Percentiles rank a stretch among this genome's conserved stretches.
These are phyloP conservation scores for Fusarium aywerte DNA, from an alignment of 2,329 filamentous ascomycete genomes.

Conservation along the genomic window DNA sequence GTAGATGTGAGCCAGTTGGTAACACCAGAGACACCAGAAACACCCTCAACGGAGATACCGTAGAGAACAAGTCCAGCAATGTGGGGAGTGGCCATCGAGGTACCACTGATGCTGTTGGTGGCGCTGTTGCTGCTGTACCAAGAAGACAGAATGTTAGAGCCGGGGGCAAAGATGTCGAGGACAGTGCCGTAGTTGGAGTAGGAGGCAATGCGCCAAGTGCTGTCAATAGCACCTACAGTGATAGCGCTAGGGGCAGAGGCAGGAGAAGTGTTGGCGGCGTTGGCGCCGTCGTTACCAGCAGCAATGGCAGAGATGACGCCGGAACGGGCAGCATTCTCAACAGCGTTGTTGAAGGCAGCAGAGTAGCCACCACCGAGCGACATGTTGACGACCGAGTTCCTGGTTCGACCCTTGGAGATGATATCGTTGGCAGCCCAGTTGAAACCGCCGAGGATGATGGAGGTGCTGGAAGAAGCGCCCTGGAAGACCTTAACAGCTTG, in stretches of 20 bases:
- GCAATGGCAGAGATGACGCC: constrained; percentile 65
- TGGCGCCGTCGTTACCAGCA: constrained; percentile 61
- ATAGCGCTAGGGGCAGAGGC: constrained; percentile 49
- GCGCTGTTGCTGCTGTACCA: constrained; percentile 59
- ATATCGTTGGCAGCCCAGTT: constrained; percentile 60
- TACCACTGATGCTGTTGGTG: constrained; percentile 64
- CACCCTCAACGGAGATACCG: constrained; percentile 58
- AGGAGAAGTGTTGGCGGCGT: constrained; percentile 46
- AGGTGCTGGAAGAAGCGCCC: constrained; percentile 41
- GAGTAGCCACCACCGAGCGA: constrained; percentile 63
- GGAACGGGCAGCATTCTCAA: constrained; percentile 56
- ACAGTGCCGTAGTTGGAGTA: constrained; percentile 63
- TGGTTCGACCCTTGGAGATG: constrained; percentile 52
- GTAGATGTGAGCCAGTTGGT: constrained; percentile 56
- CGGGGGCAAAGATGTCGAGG: constrained; percentile 65
- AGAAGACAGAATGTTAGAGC: constrained; percentile 58
- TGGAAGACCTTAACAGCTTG: constrained; percentile 61
- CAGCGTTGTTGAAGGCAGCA: constrained; percentile 60
- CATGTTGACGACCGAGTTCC: constrained; percentile 63
- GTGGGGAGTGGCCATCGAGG: constrained; percentile 73
- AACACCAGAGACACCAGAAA: constrained; percentile 51
- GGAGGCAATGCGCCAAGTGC: constrained; percentile 52
- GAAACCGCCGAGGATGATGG: constrained; percentile 50
- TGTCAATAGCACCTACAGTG: constrained; percentile 53
- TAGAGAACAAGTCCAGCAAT: constrained; percentile 66